Percentiles rank a stretch among this genome's conserved stretches.
Evolutionary conservation across 495 filamentous ascomycete genomes (phyloP).

Genomic region (Hyaloscypha variabilis): DNA sequence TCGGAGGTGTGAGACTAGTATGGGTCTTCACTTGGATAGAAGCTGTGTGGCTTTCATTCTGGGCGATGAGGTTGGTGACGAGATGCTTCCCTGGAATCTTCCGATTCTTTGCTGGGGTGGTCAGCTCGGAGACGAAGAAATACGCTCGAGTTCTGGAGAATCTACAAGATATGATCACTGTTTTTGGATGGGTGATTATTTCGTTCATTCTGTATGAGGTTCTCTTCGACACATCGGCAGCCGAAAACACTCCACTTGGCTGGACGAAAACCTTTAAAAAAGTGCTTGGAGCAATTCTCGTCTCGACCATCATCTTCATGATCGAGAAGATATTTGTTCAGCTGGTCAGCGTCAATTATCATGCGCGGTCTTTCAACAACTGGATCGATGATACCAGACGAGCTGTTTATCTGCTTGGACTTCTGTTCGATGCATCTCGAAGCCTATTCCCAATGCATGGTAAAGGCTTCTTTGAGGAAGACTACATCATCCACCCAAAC

Average conservation of each 20-base stretch:
- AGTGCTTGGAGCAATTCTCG: constrained; percentile 12
- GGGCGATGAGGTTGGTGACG: constrained; percentile 63
- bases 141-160: constrained; percentile 61
- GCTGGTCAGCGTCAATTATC: constrained; percentile 82
- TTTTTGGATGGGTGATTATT: background rate
- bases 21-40: constrained; percentile 73
- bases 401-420: constrained; percentile 64
- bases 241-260: constrained; percentile 1
- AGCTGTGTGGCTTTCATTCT: constrained; percentile 66
- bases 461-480: constrained; percentile 31
- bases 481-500: constrained; percentile 35
- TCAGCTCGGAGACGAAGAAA: constrained; percentile 67
- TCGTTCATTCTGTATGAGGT: constrained; percentile 14
- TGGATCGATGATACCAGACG: constrained; percentile 73
- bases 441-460: constrained; percentile 36
- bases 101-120: constrained; percentile 64
- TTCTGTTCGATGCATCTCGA: constrained; percentile 73
- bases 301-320: constrained; percentile 54
- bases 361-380: constrained; percentile 68
- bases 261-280: constrained; percentile 8
- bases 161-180: constrained; percentile 20
- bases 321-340: constrained; percentile 71
- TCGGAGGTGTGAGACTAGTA: constrained; percentile 59
- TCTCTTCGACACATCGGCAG: constrained; percentile 4
- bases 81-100: constrained; percentile 61